Percentiles rank a stretch among this genome's conserved stretches.
These are phyloP conservation scores for Scutellaria galericulata DNA, from an alignment of 257 asterid species.

Conservation along the genomic window DNA sequence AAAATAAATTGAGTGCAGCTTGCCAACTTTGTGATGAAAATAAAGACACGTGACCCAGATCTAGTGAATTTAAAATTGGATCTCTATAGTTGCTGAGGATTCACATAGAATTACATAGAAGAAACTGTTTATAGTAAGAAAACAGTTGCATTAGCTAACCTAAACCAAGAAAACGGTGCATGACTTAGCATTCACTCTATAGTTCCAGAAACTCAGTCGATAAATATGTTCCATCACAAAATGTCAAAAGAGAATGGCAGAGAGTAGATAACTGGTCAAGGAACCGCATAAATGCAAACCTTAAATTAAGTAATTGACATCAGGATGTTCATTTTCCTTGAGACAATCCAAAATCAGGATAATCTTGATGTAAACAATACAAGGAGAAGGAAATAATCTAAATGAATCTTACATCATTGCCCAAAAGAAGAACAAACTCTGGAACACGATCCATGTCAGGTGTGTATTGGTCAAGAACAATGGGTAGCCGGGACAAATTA, in stretches of 20 bases:
- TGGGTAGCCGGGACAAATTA: conserved; percentile 81
- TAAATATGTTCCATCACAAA: neutral
- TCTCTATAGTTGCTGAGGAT: too few relatives aligned
- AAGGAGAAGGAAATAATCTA: conserved; percentile 22
- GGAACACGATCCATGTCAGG: conserved; percentile 99
- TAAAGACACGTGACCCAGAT: too few relatives aligned
- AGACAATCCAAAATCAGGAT: conserved; percentile 14
- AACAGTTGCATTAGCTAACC: too few relatives aligned
- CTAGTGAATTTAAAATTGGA: too few relatives aligned
- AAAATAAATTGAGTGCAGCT: too few relatives aligned
- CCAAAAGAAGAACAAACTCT: conserved; percentile 89
- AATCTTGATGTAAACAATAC: conserved; percentile 14
- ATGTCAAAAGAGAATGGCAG: neutral
- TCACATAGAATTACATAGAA: too few relatives aligned
- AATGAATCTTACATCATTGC: conserved; percentile 84
- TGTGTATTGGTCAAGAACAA: conserved; percentile 94
- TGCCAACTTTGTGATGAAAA: too few relatives aligned
- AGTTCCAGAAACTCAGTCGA: too few relatives aligned
- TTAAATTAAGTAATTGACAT: neutral
- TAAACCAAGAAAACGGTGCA: too few relatives aligned
- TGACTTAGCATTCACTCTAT: too few relatives aligned
- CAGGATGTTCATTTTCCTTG: conserved; percentile 6
- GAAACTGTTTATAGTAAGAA: too few relatives aligned
- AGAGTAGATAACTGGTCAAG: conserved; percentile 12
- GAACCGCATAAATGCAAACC: conserved; percentile 1